Base-by-base conservation (phyloP, 345 rosid genomes). In the Arabis alpina region DNA sequence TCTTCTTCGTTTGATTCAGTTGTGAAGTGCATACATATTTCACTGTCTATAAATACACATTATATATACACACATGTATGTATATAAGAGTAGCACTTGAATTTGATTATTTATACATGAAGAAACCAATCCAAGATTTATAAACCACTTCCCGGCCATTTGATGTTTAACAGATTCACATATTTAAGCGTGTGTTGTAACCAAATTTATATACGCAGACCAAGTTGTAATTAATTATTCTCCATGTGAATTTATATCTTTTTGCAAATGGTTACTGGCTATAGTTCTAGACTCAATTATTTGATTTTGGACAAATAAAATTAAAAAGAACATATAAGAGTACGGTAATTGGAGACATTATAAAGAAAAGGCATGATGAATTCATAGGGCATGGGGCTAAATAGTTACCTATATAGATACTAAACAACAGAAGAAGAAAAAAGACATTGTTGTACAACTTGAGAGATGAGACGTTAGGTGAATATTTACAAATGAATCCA, bases 331-430 rank as follows among this genome's bases (percentile, higher is more conserved):
- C 23, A 44, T 3, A 14, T n/a, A 8, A 6, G 39, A 52, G 61
- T 40, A 14, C 16, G 40, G 16, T 30, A 27, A 32, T 10, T 53
- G 1, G 16, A 62, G 48, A n/a, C 19, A 50, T 69, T 39, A 15
- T n/a, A 32, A 40, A 70, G 15, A 65, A 30, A 23, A 49, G 36
- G 37, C 42, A 56, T 39, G 42, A 19, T 32, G 55, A 72, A 50
- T 30, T 9, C 16, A 37, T 66, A 59, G 66, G 67, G 62, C 19
- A 51, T 23, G 61, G 30, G 43, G 42, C 67, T 52, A 15, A 60
- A 74, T 74, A 74, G 77, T 52, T 66, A 74, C 67, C 61, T 66
- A 73, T 16, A 40, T 39, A 73, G 65, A 66, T 30, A 32, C 42
- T 50, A 58, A 41, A 32, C 61, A 52, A 25, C 49, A 43, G 61